Evolutionary conservation across 805 yeast species (phyloP).

Genomic region (Wickerhamiella bombiphila): DNA sequence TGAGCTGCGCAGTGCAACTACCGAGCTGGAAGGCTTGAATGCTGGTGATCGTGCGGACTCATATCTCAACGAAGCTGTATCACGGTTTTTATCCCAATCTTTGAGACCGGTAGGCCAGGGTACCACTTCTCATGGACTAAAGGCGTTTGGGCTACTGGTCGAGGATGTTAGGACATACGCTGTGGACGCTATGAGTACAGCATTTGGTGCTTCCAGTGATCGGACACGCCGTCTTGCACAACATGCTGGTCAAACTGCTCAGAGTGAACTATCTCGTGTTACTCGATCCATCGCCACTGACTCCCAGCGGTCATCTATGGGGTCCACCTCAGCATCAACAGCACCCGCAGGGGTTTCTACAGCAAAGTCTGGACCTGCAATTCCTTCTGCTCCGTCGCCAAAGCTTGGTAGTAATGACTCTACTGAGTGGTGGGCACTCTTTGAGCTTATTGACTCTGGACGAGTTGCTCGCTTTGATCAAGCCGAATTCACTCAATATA

Average conservation of each 20-base stretch:
- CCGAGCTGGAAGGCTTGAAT: background rate
- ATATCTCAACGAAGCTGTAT: constrained; percentile 12
- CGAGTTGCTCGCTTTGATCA: constrained; percentile 2
- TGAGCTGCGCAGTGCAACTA: background rate
- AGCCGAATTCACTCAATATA: constrained; percentile 7
- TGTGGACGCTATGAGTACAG: constrained; percentile 3
- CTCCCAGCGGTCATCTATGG: too few species aligned
- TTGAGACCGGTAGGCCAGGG: constrained; percentile 3
- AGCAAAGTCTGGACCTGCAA: background rate
- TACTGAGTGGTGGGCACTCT: constrained; percentile 17
- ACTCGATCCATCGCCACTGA: background rate
- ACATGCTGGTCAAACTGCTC: background rate
- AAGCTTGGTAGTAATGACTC: background rate
- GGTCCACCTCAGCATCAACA: background rate
- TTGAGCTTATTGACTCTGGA: constrained; percentile 18
- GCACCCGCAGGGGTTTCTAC: too few species aligned
- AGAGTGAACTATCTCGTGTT: constrained; percentile 6
- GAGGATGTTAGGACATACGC: constrained; percentile 10
- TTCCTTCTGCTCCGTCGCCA: constrained; percentile 1
- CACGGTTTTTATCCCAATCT: constrained; percentile 13
- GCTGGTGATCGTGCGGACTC: constrained; percentile 15
- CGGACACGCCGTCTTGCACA: constrained; percentile 3
- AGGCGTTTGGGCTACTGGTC: constrained; percentile 5
- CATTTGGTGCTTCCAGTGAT: constrained; percentile 6
- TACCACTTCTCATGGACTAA: constrained; percentile 2